Conservation (phyloP, 371 early-diverging fungal genomes). For the Dipsacomyces acuminosporus region DNA sequence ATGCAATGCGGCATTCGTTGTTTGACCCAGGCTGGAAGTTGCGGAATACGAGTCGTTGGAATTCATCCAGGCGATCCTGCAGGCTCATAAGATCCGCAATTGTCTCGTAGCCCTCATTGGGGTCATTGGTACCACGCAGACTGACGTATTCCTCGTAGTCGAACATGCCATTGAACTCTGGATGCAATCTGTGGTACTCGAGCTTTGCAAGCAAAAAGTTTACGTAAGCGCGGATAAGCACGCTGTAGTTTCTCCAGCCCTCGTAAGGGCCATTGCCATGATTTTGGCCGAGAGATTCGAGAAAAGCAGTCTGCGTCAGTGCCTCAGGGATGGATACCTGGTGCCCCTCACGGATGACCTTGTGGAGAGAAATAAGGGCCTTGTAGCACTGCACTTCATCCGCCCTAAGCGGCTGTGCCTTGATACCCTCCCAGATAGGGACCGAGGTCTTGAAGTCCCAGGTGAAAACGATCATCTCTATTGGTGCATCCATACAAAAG, state of each 20-base stretch:
- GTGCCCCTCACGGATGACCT: constrained; percentile 92
- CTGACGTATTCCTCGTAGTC: constrained; percentile 96
- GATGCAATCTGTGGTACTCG: constrained; percentile 84
- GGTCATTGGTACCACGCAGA: constrained; percentile 89
- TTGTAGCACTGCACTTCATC: constrained; percentile 95
- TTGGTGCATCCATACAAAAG: too few species aligned
- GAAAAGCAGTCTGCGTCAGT: constrained; percentile 57
- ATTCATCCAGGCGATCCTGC: constrained; percentile 83
- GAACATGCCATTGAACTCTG: constrained; percentile 91
- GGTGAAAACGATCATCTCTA: constrained; percentile 77
- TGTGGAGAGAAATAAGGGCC: constrained; percentile 90
- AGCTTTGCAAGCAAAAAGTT: constrained; percentile 86
- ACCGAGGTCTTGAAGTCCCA: constrained; percentile 88
- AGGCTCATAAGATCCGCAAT: constrained; percentile 88
- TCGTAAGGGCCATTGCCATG: constrained; percentile 55
- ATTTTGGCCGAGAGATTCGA: constrained; percentile 63
- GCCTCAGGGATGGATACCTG: constrained; percentile 73
- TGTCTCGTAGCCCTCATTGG: constrained; percentile 96
- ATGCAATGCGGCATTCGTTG: constrained; percentile 92
- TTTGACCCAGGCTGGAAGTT: constrained; percentile 79
- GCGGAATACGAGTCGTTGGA: constrained; percentile 83
- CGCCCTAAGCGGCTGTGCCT: constrained; percentile 77
- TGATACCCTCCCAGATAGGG: constrained; percentile 83
- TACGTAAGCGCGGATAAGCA: constrained; percentile 85
- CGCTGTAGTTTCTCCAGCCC: constrained; percentile 67